Base-by-base conservation (phyloP, 2,329 filamentous ascomycete genomes). In the Trichoderma sp. region DNA sequence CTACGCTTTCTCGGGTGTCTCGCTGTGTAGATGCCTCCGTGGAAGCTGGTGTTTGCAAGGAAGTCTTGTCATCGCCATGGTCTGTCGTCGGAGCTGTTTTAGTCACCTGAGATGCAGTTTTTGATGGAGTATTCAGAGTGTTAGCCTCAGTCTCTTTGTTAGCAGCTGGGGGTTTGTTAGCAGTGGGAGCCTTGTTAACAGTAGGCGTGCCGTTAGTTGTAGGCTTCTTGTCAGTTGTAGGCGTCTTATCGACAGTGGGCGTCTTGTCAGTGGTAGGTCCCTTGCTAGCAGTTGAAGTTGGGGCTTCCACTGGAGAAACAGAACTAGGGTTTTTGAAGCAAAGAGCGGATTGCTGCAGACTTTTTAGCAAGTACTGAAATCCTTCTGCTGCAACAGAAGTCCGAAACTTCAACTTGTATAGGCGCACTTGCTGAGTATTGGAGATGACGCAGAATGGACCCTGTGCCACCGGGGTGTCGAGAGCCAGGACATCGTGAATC, bases 361-460 rank as follows among this genome's bases (percentile, higher is more conserved):
- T 68, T 8, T 68, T 69, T 5, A 74, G 35, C 11, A 72, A 71
- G 1, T 69, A 27, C 7, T 68, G 60, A 31, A 74, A 74, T 27
- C 68, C 65, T 6, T 60, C 57, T 2, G 75, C 71, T 1, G 74
- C 68, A 5, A 64, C 31, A 1, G 35, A 8, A 8, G 69, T 65
- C 6, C 64, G 40, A 35, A 78, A 72, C 40, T 70, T 72, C 31
- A 79, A 14, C 2, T 70, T 67, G 10, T 74, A 73, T 1, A 59
- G n/a, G 1, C 35, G 24, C 2, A 66, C n/a, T 6, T 57, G 55
- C 10, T 64, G 21, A 19, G 61, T 64, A 19, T 58, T 59, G 10
- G 27, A 58, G 21, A 79, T 27, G 0, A 52, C 58, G 55, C 78
- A 79, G 47, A 70, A 73, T 7, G 72, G 53, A 1, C 70, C 75